These are phyloP conservation scores for Omphalotus guepiniiformis DNA, from an alignment of 768 basidiomycete genomes.

Conservation along the genomic window DNA sequence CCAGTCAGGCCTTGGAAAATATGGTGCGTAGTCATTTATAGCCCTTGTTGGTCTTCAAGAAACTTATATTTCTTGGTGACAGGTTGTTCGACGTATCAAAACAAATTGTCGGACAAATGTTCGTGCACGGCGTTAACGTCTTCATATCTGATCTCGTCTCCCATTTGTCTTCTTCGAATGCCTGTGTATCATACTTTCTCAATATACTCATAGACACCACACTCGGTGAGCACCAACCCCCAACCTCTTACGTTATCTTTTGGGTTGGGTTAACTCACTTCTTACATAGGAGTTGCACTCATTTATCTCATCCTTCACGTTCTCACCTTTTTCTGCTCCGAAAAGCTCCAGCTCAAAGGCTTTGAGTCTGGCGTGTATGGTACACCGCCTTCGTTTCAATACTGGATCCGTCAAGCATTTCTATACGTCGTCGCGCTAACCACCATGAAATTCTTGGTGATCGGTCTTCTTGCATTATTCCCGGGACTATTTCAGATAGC, in stretches of 20 bases:
- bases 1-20: conserved; percentile 89
- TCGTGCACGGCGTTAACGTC: conserved; percentile 76
- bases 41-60: conserved; percentile 10
- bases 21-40: conserved; percentile 51
- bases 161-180: conserved; percentile 65
- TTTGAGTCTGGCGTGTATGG: conserved; percentile 90
- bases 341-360: conserved; percentile 63
- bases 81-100: conserved; percentile 95
- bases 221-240: conserved; percentile 51
- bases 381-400: conserved; percentile 66
- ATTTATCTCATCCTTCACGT: conserved; percentile 71
- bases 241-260: background rate
- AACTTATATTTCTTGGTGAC: conserved; percentile 3
- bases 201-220: conserved; percentile 93
- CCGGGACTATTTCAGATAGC: conserved; percentile 70
- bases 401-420: conserved; percentile 73
- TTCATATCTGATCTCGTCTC: conserved; percentile 78
- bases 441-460: conserved; percentile 89
- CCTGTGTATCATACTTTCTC: conserved; percentile 89
- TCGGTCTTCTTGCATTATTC: conserved; percentile 66
- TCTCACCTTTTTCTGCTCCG: conserved; percentile 60
- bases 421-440: conserved; percentile 80
- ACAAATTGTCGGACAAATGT: conserved; percentile 83
- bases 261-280: background rate
- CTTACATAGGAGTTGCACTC: conserved; percentile 65